Base-by-base conservation (phyloP, 805 yeast genomes). In the Candida tallmaniae region DNA sequence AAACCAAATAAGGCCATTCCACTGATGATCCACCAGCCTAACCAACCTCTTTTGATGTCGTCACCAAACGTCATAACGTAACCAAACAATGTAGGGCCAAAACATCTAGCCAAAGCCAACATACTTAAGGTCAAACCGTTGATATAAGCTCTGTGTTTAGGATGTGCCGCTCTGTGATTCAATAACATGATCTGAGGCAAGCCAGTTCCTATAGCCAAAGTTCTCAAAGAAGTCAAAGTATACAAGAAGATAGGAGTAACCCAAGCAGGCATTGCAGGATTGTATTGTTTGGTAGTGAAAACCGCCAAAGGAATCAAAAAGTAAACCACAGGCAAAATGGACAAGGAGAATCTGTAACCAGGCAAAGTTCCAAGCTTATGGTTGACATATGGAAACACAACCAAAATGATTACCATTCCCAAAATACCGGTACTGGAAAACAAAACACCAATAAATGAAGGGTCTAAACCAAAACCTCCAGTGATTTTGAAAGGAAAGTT, bases 371-470 rank as follows among this genome's bases (percentile, higher is more conserved):
- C 38, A 3, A 61, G 47, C 9, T 43, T 44, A 8, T 59, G 41
- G 32, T 61, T 66, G 26, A 62, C 39, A 34, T 42, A 44, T 1
- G 68, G 68, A 41, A 61, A 61, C 1, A 59, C 38, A n/a, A 76
- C 54, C 34, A 76, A 37, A 25, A 78, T 68, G 27, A 72, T 55
- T 14, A 61, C 16, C 50, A 58, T 58, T 6, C 68, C 68, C 44
- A 52, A 45, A 21, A 62, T 43, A 2, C 68, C 68, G 1, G 68
- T 60, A 14, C 56, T 47, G 3, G 65, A 59, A 28, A 62, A 52
- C 11, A 62, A 47, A 6, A 50, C 50, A 15, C 66, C 67, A 28
- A 60, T 62, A 27, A 42, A 45, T 11, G 51, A 42, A 11, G 56
- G 40, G 29, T 52, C 54, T 29, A 48, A 39, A n/a, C 64, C 65